These are phyloP conservation scores for Leccinum disarticulatum DNA, from an alignment of 768 basidiomycete genomes.

Conservation along the genomic window DNA sequence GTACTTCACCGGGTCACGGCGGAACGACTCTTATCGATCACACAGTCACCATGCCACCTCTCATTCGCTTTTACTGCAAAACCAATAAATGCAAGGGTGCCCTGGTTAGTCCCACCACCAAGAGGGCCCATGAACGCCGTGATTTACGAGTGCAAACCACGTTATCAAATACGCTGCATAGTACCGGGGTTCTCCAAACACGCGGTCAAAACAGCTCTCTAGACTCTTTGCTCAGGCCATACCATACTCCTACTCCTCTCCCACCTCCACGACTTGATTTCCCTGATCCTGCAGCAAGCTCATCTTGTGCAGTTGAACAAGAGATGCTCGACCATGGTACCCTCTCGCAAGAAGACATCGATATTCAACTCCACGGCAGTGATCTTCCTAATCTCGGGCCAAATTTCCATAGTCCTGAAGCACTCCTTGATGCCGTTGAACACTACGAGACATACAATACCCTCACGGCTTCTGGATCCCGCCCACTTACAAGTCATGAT, in stretches of 20 bases:
- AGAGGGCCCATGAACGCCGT: not conserved
- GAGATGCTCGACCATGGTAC: not conserved
- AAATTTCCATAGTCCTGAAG: not conserved
- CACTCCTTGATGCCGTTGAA: not conserved
- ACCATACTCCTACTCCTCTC: not conserved
- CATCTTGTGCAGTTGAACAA: not conserved
- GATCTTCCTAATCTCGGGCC: not conserved
- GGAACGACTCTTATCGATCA: not conserved
- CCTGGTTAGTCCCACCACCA: not conserved
- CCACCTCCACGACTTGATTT: not conserved
- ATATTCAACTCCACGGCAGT: not conserved
- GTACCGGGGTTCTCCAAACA: not conserved
- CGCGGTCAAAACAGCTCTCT: not conserved
- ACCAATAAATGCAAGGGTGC: not conserved
- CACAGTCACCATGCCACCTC: not conserved
- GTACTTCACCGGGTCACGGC: not conserved
- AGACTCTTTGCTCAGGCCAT: not conserved
- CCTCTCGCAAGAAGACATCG: not conserved
- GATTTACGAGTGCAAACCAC: not conserved
- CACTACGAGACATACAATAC: not conserved
- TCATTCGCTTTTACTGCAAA: not conserved
- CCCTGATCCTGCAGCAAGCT: not conserved
- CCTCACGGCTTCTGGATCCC: not conserved
- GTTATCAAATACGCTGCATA: not conserved
- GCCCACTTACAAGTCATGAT: not conserved